Conservation (phyloP, 1,284 basidiomycete species). For the Fistulina hepatica region DNA sequence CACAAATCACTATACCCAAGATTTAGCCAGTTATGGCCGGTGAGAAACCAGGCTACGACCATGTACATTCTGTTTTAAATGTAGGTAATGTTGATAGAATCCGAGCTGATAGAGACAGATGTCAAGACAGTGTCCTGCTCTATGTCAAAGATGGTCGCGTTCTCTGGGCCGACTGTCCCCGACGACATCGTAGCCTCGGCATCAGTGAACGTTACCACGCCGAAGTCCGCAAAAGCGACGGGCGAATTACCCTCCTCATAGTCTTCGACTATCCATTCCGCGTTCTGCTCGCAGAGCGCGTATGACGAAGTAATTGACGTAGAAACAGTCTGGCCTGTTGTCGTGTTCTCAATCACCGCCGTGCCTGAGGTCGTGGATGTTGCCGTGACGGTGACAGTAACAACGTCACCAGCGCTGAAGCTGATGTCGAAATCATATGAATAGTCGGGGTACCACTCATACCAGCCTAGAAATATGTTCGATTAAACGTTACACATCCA, state of each 20-base stretch:
- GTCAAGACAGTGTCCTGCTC: slow-evolving; percentile 23
- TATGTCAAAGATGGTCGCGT: slow-evolving; percentile 22
- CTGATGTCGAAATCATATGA: too few species aligned
- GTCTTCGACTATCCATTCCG: slow-evolving; percentile 29
- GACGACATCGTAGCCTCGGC: slow-evolving; percentile 12
- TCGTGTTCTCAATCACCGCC: slow-evolving; percentile 3
- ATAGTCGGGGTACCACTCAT: too few species aligned
- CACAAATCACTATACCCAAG: too few species aligned
- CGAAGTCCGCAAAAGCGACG: slow-evolving; percentile 29
- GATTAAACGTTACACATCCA: too few species aligned
- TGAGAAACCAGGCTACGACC: too few species aligned
- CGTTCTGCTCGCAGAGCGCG: slow-evolving; percentile 25
- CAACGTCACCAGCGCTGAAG: slow-evolving; percentile 6
- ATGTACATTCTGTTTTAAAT: too few species aligned
- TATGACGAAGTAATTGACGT: slow-evolving; percentile 21
- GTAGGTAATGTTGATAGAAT: slow-evolving; percentile 20
- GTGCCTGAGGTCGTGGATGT: slow-evolving; percentile 7
- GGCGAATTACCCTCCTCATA: slow-evolving; percentile 21
- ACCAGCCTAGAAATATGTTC: too few species aligned
- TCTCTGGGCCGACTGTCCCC: slow-evolving; percentile 17
- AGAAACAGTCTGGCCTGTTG: slow-evolving; percentile 22
- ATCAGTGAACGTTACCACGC: slow-evolving; percentile 21
- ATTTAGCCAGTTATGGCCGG: too few species aligned
- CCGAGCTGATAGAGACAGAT: slow-evolving; percentile 15
- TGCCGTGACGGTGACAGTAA: slow-evolving; percentile 5